phyloP scores from a whole-genome alignment of 2,329 filamentous ascomycete species.

The Bisporella sp. region DNA sequence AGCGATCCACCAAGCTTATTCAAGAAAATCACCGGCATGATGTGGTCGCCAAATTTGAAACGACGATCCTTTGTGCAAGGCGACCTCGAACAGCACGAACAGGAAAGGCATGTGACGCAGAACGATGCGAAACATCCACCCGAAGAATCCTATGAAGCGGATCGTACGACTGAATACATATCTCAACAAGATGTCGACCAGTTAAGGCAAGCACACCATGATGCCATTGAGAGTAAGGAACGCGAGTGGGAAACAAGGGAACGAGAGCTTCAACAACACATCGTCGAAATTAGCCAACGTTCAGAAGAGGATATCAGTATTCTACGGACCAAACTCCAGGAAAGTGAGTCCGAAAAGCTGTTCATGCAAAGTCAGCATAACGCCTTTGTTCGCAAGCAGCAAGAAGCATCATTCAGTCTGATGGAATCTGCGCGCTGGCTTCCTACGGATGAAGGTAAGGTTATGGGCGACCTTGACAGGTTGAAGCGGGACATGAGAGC shows the following conservation, averaged over 20 bases:
- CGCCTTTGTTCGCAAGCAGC: slow-evolving; percentile 7
- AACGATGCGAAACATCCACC: not conserved
- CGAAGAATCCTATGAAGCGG: not conserved
- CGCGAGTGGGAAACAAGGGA: not conserved
- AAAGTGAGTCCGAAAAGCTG: not conserved
- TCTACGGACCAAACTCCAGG: slow-evolving; percentile 1
- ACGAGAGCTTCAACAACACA: not conserved
- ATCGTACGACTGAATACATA: not conserved
- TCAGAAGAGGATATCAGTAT: not conserved
- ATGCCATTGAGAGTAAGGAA: not conserved
- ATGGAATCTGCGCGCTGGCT: slow-evolving; percentile 12
- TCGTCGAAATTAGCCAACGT: not conserved
- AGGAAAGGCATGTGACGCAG: not conserved
- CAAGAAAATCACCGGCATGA: not conserved
- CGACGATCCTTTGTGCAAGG: not conserved
- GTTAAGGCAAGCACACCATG: not conserved
- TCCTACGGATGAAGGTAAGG: slow-evolving; percentile 8
- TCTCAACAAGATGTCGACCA: not conserved
- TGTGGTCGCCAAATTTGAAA: not conserved
- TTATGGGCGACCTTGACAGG: slow-evolving; percentile 6
- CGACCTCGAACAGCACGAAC: not conserved
- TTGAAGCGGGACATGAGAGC: slow-evolving; percentile 9
- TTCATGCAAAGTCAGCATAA: not conserved
- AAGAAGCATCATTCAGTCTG: slow-evolving; percentile 9
- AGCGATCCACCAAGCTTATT: not conserved